These are phyloP conservation scores for Tolypocladium inflatum DNA, from an alignment of 2,329 filamentous ascomycete genomes.

Conservation along the genomic window DNA sequence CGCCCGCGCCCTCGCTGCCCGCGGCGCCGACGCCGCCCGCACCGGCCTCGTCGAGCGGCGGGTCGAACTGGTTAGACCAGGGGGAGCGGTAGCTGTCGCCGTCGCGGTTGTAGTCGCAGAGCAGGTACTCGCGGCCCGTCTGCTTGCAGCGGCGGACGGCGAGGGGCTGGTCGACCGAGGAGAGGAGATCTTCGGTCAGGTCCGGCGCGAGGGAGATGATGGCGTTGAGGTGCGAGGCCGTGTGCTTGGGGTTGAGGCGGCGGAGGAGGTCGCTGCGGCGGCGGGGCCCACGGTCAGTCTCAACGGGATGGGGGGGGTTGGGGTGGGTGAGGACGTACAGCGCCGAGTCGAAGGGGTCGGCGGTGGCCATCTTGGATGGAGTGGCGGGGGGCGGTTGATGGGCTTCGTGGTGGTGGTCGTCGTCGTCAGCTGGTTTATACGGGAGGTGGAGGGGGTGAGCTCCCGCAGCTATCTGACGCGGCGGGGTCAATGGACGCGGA, in stretches of 20 bases:
- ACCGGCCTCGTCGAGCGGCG: conserved; percentile 62
- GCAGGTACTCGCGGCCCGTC: conserved; percentile 87
- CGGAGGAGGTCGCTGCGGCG: conserved; percentile 81
- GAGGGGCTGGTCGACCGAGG: conserved; percentile 93
- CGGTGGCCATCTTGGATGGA: conserved; percentile 27
- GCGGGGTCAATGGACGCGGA: not conserved
- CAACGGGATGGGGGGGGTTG: not conserved
- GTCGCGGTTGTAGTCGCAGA: conserved; percentile 99
- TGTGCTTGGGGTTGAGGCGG: conserved; percentile 91
- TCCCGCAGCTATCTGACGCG: not conserved
- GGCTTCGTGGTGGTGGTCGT: not conserved
- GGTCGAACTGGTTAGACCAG: conserved; percentile 99
- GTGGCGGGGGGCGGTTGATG: not conserved
- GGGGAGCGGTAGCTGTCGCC: conserved; percentile 95
- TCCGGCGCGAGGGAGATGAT: conserved; percentile 85
- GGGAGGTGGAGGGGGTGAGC: not conserved
- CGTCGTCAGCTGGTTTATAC: not conserved
- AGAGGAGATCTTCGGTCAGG: conserved; percentile 93
- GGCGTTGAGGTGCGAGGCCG: conserved; percentile 74
- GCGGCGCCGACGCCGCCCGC: conserved; percentile 40
- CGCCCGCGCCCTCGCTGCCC: conserved; percentile 53
- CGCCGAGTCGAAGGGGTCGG: conserved; percentile 64
- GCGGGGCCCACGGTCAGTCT: not conserved
- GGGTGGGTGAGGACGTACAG: conserved; percentile 38
- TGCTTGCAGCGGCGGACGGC: conserved; percentile 77